A percentile compares a stretch with the other conserved stretches of the same genome.
phyloP scores from a whole-genome alignment of 768 basidiomycete genomes.

The Tulasnella sp. region DNA sequence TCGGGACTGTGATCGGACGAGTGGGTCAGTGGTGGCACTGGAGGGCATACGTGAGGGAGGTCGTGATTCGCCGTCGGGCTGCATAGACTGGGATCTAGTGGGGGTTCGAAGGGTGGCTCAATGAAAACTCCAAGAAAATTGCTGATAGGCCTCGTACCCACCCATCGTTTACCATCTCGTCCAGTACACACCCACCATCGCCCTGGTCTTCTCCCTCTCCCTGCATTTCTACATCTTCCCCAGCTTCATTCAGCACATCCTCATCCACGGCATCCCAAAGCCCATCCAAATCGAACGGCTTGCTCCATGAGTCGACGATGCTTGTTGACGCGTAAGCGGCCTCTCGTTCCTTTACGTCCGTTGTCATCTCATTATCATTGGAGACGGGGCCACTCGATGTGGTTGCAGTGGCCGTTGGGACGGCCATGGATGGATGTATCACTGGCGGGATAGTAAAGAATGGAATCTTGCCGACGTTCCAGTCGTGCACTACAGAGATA shows the following conservation, averaged over 20 bases:
- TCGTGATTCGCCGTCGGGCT: not conserved
- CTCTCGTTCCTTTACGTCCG: conserved; percentile 34
- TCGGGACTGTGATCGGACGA: not conserved
- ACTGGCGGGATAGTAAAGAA: conserved; percentile 74
- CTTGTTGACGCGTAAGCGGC: conserved; percentile 75
- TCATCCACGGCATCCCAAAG: conserved; percentile 73
- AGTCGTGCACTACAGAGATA: conserved; percentile 73
- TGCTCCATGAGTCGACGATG: conserved; percentile 60
- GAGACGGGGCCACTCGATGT: conserved; percentile 23
- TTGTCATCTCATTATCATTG: conserved; percentile 31
- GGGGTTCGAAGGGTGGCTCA: not conserved
- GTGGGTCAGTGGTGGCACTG: not conserved
- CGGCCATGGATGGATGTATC: conserved; percentile 63
- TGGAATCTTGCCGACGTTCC: conserved; percentile 94
- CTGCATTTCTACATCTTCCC: conserved; percentile 29
- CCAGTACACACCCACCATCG: conserved; percentile 27
- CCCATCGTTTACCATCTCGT: no score
- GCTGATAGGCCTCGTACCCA: not conserved
- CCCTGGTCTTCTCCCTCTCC: conserved; percentile 21
- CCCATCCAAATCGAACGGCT: conserved; percentile 72
- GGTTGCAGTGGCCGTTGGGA: not conserved
- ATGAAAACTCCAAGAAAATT: not conserved
- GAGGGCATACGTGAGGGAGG: not conserved
- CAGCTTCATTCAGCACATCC: conserved; percentile 47
- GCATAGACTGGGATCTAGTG: not conserved